Evolutionary conservation across 139 green algal genomes (phyloP).

Genomic region (Volvox reticuliferus): DNA sequence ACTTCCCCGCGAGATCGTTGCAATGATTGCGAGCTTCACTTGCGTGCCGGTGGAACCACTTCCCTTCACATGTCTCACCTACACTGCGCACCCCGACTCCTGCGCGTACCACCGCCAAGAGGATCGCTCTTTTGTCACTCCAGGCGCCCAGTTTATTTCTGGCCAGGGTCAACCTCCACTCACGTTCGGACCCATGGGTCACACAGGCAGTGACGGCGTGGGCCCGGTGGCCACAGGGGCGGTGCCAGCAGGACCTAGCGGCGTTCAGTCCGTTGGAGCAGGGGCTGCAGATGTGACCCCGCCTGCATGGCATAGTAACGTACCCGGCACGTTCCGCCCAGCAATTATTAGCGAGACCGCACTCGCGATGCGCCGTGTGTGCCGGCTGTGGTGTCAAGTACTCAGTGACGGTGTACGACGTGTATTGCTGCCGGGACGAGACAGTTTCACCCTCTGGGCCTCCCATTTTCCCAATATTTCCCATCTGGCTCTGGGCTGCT

Average conservation of each 20-base stretch:
- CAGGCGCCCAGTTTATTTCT: not conserved
- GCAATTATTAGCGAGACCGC: conserved; percentile 2
- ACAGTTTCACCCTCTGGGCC: not conserved
- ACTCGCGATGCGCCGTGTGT: conserved; percentile 34
- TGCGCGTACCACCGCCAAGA: conserved; percentile 22
- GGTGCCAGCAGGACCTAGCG: not conserved
- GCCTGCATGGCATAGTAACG: no score
- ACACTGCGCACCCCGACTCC: not conserved
- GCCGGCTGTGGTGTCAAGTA: conserved; percentile 22
- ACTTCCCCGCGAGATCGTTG: conserved; percentile 19
- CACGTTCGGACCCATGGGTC: not conserved
- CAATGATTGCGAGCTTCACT: conserved; percentile 1
- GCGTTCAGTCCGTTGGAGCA: not conserved
- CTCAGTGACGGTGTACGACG: conserved; percentile 32
- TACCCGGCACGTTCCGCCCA: conserved; percentile 22
- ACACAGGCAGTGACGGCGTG: not conserved
- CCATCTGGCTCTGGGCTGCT: not conserved
- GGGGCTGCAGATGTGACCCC: not conserved
- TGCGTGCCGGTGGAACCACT: not conserved
- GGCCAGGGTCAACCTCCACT: not conserved
- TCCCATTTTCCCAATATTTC: conserved; percentile 3
- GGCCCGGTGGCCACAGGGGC: not conserved
- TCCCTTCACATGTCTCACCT: conserved; percentile 6
- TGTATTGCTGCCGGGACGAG: not conserved
- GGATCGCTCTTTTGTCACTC: not conserved